Percentiles rank a stretch among this genome's conserved stretches.
Evolutionary conservation across 83 land plant genomes (phyloP).

Genomic region (Thuja plicata): DNA sequence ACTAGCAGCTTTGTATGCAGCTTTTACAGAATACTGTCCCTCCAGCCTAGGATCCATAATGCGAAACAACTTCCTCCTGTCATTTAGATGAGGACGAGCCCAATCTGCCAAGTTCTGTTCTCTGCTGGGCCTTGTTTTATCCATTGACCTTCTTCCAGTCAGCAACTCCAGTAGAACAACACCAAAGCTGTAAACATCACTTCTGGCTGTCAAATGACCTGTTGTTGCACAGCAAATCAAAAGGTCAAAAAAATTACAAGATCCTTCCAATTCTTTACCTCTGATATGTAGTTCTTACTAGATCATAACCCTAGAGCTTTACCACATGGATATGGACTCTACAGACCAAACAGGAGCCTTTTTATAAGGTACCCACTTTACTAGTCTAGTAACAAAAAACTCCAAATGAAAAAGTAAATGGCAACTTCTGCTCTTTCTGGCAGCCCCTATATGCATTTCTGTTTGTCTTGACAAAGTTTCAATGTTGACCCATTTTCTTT

Average conservation of each 20-base stretch:
- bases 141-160: slow-evolving; percentile 60
- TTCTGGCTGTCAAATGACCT: slow-evolving; percentile 63
- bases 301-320: neutral
- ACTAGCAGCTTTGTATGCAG: slow-evolving; percentile 28
- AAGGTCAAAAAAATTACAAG: neutral
- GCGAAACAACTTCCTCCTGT: slow-evolving; percentile 30
- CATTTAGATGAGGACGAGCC: slow-evolving; percentile 46
- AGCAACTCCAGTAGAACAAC: slow-evolving; percentile 56
- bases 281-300: neutral
- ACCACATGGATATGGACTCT: neutral
- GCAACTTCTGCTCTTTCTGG: neutral
- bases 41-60: slow-evolving; percentile 51
- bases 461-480: neutral
- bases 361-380: neutral
- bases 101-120: slow-evolving; percentile 62
- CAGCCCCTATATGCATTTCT: neutral
- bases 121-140: slow-evolving; percentile 36
- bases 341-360: neutral
- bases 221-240: neutral
- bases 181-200: slow-evolving; percentile 65
- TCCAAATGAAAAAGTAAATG: neutral
- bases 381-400: neutral
- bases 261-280: neutral
- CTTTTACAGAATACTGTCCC: slow-evolving; percentile 45
- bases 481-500: neutral